phyloP scores from a whole-genome alignment of 1,284 basidiomycete genomes.

The Cutaneotrichosporon arboriforme region DNA sequence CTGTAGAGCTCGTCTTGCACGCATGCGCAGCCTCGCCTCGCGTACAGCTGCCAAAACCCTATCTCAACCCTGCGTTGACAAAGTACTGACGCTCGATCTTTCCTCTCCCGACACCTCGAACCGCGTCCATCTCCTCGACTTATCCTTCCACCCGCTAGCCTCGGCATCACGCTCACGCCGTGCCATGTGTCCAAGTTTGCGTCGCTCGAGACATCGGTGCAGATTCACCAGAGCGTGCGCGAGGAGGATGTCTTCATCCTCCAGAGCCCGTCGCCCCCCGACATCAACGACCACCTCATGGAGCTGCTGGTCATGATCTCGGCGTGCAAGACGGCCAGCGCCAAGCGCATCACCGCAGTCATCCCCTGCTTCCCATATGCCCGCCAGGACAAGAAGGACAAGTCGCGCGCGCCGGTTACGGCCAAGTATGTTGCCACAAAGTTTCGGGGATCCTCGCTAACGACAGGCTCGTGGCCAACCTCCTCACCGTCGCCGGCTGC shows the following conservation, averaged over 20 bases:
- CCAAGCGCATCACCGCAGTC: constrained; percentile 93
- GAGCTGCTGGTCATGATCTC: constrained; percentile 53
- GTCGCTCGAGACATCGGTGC: constrained; percentile 88
- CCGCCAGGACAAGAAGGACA: constrained; percentile 97
- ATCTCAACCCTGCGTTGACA: background rate
- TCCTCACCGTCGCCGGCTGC: constrained; percentile 91
- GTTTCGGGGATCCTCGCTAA: background rate
- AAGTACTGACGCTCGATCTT: background rate
- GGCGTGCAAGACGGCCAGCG: constrained; percentile 95
- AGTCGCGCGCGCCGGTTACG: constrained; percentile 91
- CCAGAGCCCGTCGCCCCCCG: constrained; percentile 55
- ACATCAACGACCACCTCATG: constrained; percentile 52
- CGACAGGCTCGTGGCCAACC: constrained; percentile 73
- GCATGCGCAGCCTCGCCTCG: background rate
- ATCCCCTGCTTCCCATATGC: constrained; percentile 98
- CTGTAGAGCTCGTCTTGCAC: background rate
- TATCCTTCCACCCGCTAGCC: constrained; percentile 55
- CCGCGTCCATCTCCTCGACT: background rate
- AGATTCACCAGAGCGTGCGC: constrained; percentile 87
- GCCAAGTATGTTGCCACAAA: constrained; percentile 59
- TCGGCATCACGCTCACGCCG: constrained; percentile 83
- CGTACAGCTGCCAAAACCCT: background rate
- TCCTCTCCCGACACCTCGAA: background rate
- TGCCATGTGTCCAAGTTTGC: constrained; percentile 94
- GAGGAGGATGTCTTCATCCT: constrained; percentile 98